phyloP scores from a whole-genome alignment of 257 asterid genomes.

The Solanum sitiens region DNA sequence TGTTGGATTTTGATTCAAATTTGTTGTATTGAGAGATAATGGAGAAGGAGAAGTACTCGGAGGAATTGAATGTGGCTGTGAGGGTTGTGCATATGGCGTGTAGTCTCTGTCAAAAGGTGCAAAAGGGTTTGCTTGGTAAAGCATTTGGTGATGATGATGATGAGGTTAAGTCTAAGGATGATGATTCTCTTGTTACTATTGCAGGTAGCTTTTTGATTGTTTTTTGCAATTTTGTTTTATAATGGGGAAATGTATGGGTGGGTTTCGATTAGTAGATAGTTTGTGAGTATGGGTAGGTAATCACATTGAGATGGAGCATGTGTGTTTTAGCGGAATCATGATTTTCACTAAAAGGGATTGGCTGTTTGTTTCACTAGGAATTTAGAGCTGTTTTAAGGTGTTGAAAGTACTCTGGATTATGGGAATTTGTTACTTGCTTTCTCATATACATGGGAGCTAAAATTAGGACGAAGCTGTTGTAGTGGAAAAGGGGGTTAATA shows the following conservation, averaged over 20 bases:
- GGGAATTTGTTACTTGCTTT: neutral
- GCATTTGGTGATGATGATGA: constrained; percentile 21
- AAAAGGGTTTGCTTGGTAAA: constrained; percentile 30
- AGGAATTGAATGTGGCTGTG: constrained; percentile 70
- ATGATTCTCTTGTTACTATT: constrained; percentile 72
- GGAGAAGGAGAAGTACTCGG: constrained; percentile 37
- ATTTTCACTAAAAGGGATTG: neutral
- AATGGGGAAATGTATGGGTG: neutral
- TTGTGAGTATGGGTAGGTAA: neutral
- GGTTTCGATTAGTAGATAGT: neutral
- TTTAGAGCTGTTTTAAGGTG: neutral
- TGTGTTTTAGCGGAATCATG: neutral
- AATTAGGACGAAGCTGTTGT: neutral
- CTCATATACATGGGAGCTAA: neutral
- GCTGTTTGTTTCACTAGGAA: neutral
- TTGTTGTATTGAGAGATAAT: constrained; percentile 1
- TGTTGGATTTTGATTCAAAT: neutral
- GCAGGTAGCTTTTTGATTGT: constrained; percentile 32
- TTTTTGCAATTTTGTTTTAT: neutral
- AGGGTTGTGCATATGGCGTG: constrained; percentile 81
- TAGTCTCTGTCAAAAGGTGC: constrained; percentile 52
- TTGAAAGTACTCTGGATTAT: neutral
- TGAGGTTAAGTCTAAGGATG: constrained; percentile 56
- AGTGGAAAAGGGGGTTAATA: neutral
- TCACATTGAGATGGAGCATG: neutral